Conservation (phyloP, 169 alveolate species). For the Plasmodium adleri region DNA sequence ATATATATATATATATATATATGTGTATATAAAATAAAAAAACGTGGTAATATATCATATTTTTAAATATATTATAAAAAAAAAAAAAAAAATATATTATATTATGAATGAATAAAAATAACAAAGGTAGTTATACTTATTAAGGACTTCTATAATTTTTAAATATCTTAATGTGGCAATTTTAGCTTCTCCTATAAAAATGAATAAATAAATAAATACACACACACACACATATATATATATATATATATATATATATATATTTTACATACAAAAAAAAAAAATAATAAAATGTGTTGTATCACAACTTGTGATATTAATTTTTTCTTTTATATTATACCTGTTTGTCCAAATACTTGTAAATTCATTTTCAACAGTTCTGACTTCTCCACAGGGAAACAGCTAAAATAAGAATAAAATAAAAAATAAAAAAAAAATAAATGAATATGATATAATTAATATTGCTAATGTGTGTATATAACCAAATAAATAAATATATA, state of each 20-base stretch:
- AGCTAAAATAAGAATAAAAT: neutral
- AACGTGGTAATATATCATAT: neutral
- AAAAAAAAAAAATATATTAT: too few species aligned
- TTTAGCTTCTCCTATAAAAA: constrained; percentile 68
- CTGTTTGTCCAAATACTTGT: constrained; percentile 77
- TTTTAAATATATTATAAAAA: neutral
- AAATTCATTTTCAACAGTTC: constrained; percentile 65
- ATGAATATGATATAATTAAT: neutral
- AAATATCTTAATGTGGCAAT: constrained; percentile 70
- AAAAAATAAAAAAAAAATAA: neutral
- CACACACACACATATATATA: neutral
- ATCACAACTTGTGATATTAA: neutral
- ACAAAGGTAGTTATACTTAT: constrained; percentile 32
- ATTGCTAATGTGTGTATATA: neutral
- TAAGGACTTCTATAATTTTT: constrained; percentile 74
- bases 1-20: neutral
- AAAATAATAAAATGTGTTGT: neutral
- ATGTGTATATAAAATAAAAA: neutral
- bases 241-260: neutral
- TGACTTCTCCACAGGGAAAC: constrained; percentile 64
- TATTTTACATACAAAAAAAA: neutral
- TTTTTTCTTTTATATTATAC: constrained; percentile 26
- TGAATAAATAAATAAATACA: constrained; percentile 8
- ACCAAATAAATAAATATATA: neutral
- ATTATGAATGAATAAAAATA: neutral